A percentile compares a stretch with the other conserved stretches of the same genome.
Conservation (phyloP, 2,329 filamentous ascomycete genomes). For the Aspergillus fumigatiaffinis region DNA sequence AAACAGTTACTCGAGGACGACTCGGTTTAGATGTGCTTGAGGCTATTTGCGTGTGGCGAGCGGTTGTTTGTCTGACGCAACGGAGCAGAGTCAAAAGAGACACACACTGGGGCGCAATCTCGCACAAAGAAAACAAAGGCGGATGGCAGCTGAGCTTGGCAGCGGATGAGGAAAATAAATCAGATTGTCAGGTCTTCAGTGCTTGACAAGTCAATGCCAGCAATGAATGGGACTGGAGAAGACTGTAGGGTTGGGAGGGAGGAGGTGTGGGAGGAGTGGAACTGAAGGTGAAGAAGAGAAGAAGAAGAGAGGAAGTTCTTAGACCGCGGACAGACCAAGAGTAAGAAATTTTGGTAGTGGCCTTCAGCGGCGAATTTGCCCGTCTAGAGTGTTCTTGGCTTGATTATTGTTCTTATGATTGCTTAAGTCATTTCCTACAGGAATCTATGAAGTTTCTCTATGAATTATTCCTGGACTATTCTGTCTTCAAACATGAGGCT, state of each 20-base stretch:
- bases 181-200: slow-evolving; percentile 32
- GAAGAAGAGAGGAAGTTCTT: slow-evolving; percentile 13
- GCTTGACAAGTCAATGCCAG: slow-evolving; percentile 53
- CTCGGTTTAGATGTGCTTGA: not conserved
- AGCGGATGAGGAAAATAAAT: slow-evolving; percentile 8
- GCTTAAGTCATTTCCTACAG: not conserved
- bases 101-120: slow-evolving; percentile 7
- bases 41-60: slow-evolving; percentile 13
- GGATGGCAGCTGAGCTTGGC: slow-evolving; percentile 16
- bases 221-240: slow-evolving; percentile 31
- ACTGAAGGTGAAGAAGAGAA: slow-evolving; percentile 19
- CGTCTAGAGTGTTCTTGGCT: not conserved
- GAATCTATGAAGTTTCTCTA: not conserved
- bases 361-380: not conserved
- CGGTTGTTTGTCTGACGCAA: slow-evolving; percentile 17
- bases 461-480: not conserved
- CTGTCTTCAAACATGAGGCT: not conserved
- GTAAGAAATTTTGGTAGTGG: not conserved
- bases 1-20: not conserved
- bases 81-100: not conserved
- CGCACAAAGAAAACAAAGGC: slow-evolving; percentile 19
- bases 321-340: not conserved
- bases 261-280: slow-evolving; percentile 19
- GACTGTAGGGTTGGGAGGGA: slow-evolving; percentile 23
- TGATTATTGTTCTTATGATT: not conserved